phyloP scores from a whole-genome alignment of 2,329 filamentous ascomycete species.

The Tolypocladium pustulatum region DNA sequence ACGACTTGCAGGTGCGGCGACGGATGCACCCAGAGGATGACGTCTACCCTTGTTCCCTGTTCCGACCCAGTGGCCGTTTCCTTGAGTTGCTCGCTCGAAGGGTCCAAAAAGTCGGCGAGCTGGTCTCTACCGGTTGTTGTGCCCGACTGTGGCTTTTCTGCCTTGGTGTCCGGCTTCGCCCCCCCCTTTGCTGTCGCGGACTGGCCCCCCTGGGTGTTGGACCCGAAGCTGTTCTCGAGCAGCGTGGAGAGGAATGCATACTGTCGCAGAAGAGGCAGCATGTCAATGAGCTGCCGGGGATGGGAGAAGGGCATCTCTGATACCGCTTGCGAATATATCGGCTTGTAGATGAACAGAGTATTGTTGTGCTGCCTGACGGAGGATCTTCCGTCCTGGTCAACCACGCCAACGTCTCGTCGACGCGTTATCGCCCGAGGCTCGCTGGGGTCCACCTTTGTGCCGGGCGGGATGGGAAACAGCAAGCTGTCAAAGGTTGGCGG shows the following conservation, averaged over 20 bases:
- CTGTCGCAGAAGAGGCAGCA: conserved; percentile 66
- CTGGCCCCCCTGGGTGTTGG: conserved; percentile 15
- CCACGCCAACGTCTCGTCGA: conserved; percentile 34
- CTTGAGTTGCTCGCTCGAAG: background rate
- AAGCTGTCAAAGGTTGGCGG: conserved; percentile 45
- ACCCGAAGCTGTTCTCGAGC: conserved; percentile 49
- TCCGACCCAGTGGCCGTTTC: background rate
- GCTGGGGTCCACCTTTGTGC: conserved; percentile 40
- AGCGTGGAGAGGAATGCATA: conserved; percentile 61
- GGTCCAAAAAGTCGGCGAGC: conserved; percentile 19
- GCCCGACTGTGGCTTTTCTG: conserved; percentile 1
- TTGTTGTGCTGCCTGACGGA: conserved; percentile 37
- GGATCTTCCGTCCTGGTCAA: conserved; percentile 17
- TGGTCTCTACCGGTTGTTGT: conserved; percentile 19
- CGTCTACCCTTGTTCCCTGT: conserved; percentile 31
- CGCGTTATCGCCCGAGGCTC: conserved; percentile 46
- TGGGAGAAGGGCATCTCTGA: conserved; percentile 66
- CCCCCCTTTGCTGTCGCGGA: background rate
- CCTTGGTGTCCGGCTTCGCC: background rate
- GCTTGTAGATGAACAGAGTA: conserved; percentile 59
- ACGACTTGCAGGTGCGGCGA: conserved; percentile 39
- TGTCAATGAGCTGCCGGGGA: conserved; percentile 61
- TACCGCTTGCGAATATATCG: conserved; percentile 58
- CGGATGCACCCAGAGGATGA: conserved; percentile 41
- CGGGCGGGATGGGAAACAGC: conserved; percentile 43